These are phyloP conservation scores for Tetracentron sinense DNA, from an alignment of 164 flowering plant genomes.

Conservation along the genomic window DNA sequence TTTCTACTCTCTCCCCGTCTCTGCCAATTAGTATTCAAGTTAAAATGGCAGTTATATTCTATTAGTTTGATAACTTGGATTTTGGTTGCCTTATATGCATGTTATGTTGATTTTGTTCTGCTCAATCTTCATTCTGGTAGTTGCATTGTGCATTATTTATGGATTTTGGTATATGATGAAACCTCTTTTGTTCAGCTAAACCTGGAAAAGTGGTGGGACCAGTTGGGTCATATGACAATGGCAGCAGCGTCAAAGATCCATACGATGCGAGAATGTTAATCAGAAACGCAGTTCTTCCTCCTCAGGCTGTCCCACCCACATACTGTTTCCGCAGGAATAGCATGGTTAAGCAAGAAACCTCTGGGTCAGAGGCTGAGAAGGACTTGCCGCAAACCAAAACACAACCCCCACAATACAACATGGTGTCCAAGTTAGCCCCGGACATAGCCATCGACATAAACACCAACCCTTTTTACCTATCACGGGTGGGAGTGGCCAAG, in stretches of 20 bases:
- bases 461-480: slow-evolving; percentile 48
- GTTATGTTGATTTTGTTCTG: not conserved
- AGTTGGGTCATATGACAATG: slow-evolving; percentile 46
- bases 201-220: slow-evolving; percentile 67
- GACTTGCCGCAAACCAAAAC: slow-evolving; percentile 30
- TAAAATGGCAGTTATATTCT: no score
- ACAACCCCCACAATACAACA: slow-evolving; percentile 39
- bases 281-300: slow-evolving; percentile 42
- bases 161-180: not conserved
- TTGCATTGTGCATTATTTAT: no score
- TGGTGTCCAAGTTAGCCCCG: slow-evolving; percentile 46
- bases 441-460: slow-evolving; percentile 66
- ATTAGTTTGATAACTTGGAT: no score
- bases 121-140: no score
- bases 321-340: slow-evolving; percentile 36
- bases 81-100: not conserved
- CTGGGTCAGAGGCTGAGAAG: slow-evolving; percentile 27
- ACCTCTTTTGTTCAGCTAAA: slow-evolving; percentile 39
- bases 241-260: slow-evolving; percentile 34
- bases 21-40: not conserved
- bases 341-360: slow-evolving; percentile 35
- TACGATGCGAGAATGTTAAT: slow-evolving; percentile 49
- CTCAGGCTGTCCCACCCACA: slow-evolving; percentile 37
- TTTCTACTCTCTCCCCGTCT: not conserved
- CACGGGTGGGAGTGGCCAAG: slow-evolving; percentile 37